Conservation (phyloP, 176 grass and related monocot genomes). For the Puya raimondii region DNA sequence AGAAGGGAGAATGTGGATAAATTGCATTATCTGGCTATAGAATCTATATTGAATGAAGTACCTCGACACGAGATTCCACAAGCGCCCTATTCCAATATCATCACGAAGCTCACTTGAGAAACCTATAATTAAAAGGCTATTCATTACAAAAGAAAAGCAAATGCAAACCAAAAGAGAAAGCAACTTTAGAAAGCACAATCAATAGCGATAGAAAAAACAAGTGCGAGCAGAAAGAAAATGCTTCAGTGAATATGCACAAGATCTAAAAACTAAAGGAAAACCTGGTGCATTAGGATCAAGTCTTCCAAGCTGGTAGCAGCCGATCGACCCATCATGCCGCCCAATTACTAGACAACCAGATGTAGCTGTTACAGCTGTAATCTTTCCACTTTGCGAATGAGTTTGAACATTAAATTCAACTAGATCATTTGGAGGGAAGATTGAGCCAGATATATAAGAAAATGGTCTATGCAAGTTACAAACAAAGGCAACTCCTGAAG, state of each 20-base stretch:
- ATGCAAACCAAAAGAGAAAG: slow-evolving; percentile 8
- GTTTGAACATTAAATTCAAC: slow-evolving; percentile 61
- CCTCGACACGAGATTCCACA: slow-evolving; percentile 94
- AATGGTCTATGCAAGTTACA: slow-evolving; percentile 52
- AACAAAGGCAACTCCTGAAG: slow-evolving; percentile 69
- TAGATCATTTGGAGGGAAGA: slow-evolving; percentile 43
- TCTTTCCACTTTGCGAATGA: slow-evolving; percentile 44
- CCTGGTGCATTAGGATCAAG: slow-evolving; percentile 65
- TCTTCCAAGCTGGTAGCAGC: slow-evolving; percentile 71
- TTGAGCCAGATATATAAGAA: slow-evolving; percentile 71
- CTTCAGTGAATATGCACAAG: not conserved
- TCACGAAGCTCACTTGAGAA: slow-evolving; percentile 78
- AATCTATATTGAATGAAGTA: slow-evolving; percentile 24
- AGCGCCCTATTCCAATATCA: slow-evolving; percentile 78
- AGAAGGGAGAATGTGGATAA: too few species aligned
- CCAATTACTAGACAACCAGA: slow-evolving; percentile 66
- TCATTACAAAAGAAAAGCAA: slow-evolving; percentile 12
- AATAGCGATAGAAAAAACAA: slow-evolving; percentile 7
- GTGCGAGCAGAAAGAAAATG: not conserved
- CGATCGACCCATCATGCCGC: slow-evolving; percentile 69
- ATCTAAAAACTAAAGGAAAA: slow-evolving; percentile 27
- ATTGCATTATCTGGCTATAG: not conserved
- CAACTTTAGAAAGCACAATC: slow-evolving; percentile 9
- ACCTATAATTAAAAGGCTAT: slow-evolving; percentile 25
- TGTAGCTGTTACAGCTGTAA: slow-evolving; percentile 63